Base-by-base conservation (phyloP, 75 land plant genomes). In the Adiantum capillusveneris region DNA sequence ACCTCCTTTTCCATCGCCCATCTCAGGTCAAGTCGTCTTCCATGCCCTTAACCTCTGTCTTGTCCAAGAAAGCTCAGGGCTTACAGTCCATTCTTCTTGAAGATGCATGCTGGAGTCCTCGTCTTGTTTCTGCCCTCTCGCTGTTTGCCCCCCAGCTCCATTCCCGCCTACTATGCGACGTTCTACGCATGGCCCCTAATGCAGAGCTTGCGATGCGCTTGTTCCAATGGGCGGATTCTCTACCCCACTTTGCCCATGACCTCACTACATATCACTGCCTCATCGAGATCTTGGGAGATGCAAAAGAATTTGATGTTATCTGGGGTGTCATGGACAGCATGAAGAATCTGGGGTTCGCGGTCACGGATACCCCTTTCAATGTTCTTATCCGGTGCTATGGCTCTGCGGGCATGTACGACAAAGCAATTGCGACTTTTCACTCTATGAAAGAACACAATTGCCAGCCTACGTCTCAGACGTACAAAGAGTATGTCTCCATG, bases 311-410 rank as follows among this genome's bases (percentile, higher is more conserved):
- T 34, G 51, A 63, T 30, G 25, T 71, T 24, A 85, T 86, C 34
- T 55, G 69, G 16, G 43, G 65, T 45, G 43, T 83, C 36, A 56
- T n/a, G n/a, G n/a, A n/a, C n/a, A n/a, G n/a, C n/a, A n/a, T n/a
- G n/a, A n/a, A n/a, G n/a, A n/a, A n/a, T 83, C 29, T 53, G 11
- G 51, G 60, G 12, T 57, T 70, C 22, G 55, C 57, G 44, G 71
- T 69, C 27, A 59, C 63, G 16, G 75, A 81, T 57, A 61, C 57
- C 62, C 61, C 73, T 43, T 84, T 84, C 67, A 81, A 81, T 51
- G 54, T 69, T 60, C 70, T 84, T 71, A 76, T 87, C 59, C 68
- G 82, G 48, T 63, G 73, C 53, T 75, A 71, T 56, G 73, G 75
- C 27, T 29, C 58, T 9, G 61, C 79, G 14, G 82, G 82, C 49